Evolutionary conservation across 2,329 filamentous ascomycete genomes (phyloP).

Genomic region (Knufia petricola): DNA sequence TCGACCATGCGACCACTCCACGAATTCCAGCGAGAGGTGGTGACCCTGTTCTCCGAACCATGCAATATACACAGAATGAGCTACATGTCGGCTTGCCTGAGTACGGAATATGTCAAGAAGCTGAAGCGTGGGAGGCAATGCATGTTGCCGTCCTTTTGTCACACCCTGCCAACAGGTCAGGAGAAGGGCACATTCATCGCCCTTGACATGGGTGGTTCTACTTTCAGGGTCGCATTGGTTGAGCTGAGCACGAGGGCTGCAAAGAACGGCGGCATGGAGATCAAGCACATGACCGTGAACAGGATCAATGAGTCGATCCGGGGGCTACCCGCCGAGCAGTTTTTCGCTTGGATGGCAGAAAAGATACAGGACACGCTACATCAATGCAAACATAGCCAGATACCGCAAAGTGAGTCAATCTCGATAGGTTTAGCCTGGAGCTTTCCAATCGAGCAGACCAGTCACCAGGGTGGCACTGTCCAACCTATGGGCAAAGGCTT

Average conservation of each 20-base stretch:
- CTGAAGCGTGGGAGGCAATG: constrained; percentile 48
- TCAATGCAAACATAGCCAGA: constrained; percentile 31
- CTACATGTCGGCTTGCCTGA: constrained; percentile 36
- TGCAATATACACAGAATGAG: constrained; percentile 28
- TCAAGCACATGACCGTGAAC: constrained; percentile 45
- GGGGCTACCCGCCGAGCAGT: constrained; percentile 44
- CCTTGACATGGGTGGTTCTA: constrained; percentile 58
- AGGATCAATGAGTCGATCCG: constrained; percentile 49
- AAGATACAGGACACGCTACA: constrained; percentile 47
- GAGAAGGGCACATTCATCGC: constrained; percentile 53
- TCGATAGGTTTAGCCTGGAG: constrained; percentile 57
- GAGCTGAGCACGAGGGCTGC: constrained; percentile 40
- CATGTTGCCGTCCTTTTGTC: constrained; percentile 58
- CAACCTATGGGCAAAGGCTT: constrained; percentile 59
- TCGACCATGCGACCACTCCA: constrained; percentile 25
- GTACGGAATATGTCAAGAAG: constrained; percentile 45
- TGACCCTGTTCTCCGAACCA: constrained; percentile 27
- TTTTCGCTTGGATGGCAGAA: constrained; percentile 59
- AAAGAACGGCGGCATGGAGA: constrained; percentile 39
- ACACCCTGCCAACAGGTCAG: constrained; percentile 49
- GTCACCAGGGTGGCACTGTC: constrained; percentile 46
- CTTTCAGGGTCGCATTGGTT: constrained; percentile 53
- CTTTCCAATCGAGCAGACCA: constrained; percentile 57
- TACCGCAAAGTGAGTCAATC: constrained; percentile 31
- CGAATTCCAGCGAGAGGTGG: constrained; percentile 27